A percentile compares a stretch with the other conserved stretches of the same genome.
Conservation (phyloP, 1,284 basidiomycete genomes). For the Xerocomus nothofagi region DNA sequence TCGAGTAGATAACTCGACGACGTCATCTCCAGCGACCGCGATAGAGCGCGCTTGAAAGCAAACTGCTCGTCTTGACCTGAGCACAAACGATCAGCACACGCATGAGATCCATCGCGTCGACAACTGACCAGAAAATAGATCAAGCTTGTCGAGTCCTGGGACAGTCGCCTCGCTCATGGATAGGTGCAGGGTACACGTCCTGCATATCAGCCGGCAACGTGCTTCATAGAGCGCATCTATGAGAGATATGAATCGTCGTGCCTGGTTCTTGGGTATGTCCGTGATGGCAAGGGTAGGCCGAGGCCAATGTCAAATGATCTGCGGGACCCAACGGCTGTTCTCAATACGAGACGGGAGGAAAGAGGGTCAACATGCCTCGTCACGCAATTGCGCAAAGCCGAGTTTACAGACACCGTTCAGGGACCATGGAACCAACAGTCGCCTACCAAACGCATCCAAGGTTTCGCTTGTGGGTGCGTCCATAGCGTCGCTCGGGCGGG, state of each 20-base stretch:
- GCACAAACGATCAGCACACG: not conserved
- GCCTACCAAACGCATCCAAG: not conserved
- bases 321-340: constrained; percentile 61
- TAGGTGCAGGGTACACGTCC: constrained; percentile 52
- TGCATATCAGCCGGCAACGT: constrained; percentile 47
- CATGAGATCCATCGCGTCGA: not conserved
- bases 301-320: constrained; percentile 68
- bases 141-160: constrained; percentile 46
- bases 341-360: not conserved
- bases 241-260: constrained; percentile 68
- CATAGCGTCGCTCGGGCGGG: too few species aligned
- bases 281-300: constrained; percentile 58
- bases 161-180: constrained; percentile 38
- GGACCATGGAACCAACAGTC: constrained; percentile 44
- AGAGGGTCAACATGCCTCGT: constrained; percentile 40
- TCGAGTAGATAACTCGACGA: constrained; percentile 43
- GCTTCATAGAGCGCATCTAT: constrained; percentile 55
- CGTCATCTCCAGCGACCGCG: constrained; percentile 47
- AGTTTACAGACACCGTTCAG: constrained; percentile 48
- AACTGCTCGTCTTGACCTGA: not conserved
- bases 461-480: not conserved
- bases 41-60: constrained; percentile 54
- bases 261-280: constrained; percentile 66
- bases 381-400: constrained; percentile 63
- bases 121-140: constrained; percentile 61